Percentiles rank a stretch among this genome's conserved stretches.
These are phyloP conservation scores for Nicotiana obtusifolia DNA, from an alignment of 257 asterid species.

Conservation along the genomic window DNA sequence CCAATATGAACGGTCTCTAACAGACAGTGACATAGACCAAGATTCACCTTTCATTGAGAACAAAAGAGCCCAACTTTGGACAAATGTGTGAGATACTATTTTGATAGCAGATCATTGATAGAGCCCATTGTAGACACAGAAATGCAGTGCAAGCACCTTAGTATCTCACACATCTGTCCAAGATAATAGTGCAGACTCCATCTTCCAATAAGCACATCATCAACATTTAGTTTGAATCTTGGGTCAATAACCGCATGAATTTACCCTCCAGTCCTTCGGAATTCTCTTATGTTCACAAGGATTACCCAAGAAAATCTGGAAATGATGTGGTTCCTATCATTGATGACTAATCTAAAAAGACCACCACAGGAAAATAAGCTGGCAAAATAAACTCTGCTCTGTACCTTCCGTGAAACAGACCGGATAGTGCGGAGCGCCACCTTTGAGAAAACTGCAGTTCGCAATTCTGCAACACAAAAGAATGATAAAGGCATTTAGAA, in stretches of 20 bases:
- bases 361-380: neutral
- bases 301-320: neutral
- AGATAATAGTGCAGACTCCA: neutral
- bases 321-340: neutral
- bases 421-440: conserved; percentile 92
- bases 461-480: conserved; percentile 48
- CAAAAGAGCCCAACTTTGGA: neutral
- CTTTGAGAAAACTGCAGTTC: conserved; percentile 94
- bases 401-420: conserved; percentile 86
- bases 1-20: neutral
- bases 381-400: conserved; percentile 5
- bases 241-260: neutral
- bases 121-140: neutral
- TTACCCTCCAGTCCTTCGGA: neutral
- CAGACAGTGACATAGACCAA: neutral
- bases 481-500: conserved; percentile 14
- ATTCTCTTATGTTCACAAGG: neutral
- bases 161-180: neutral
- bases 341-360: neutral
- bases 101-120: neutral
- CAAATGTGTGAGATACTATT: neutral
- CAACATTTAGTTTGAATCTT: neutral
- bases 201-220: neutral
- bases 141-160: neutral
- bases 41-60: neutral